A percentile compares a stretch with the other conserved stretches of the same genome.
Evolutionary conservation across 2,329 filamentous ascomycete genomes (phyloP).

Genomic region (Sporothrix mexicana): DNA sequence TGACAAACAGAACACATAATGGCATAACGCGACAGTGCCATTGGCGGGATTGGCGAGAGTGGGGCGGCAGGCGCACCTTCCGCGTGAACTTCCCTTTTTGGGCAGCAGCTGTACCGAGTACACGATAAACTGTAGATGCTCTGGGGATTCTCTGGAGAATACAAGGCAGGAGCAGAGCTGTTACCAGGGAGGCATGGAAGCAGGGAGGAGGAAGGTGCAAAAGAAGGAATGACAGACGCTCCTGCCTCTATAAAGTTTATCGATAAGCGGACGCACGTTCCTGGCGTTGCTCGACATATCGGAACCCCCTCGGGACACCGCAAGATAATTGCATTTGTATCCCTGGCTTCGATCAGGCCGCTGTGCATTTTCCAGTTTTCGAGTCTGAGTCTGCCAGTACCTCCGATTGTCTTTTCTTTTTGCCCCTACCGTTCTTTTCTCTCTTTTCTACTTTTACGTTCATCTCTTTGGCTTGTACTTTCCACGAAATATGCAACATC

Average conservation of each 20-base stretch:
- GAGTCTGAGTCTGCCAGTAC: too few species aligned
- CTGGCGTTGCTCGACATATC: constrained; percentile 9
- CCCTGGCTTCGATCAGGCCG: background rate
- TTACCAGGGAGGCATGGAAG: background rate
- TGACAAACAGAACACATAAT: constrained; percentile 32
- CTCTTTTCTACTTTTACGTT: background rate
- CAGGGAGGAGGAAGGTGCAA: too few species aligned
- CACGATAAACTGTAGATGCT: too few species aligned
- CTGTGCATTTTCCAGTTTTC: background rate
- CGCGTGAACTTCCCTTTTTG: constrained; percentile 9
- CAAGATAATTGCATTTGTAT: background rate
- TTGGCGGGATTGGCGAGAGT: constrained; percentile 18
- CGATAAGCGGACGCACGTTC: constrained; percentile 9
- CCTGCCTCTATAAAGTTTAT: constrained; percentile 10
- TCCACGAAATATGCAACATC: background rate
- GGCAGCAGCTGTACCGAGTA: too few species aligned
- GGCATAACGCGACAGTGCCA: constrained; percentile 15
- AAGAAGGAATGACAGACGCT: background rate
- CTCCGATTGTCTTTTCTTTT: background rate
- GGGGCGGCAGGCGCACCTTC: background rate
- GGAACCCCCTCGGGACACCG: constrained; percentile 13
- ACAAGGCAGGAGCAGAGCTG: background rate
- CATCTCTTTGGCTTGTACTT: background rate
- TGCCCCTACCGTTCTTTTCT: background rate
- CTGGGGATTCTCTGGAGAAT: too few species aligned